Percentiles rank a stretch among this genome's conserved stretches.
phyloP scores from a whole-genome alignment of 345 rosid genomes.

The Acer negundo region DNA sequence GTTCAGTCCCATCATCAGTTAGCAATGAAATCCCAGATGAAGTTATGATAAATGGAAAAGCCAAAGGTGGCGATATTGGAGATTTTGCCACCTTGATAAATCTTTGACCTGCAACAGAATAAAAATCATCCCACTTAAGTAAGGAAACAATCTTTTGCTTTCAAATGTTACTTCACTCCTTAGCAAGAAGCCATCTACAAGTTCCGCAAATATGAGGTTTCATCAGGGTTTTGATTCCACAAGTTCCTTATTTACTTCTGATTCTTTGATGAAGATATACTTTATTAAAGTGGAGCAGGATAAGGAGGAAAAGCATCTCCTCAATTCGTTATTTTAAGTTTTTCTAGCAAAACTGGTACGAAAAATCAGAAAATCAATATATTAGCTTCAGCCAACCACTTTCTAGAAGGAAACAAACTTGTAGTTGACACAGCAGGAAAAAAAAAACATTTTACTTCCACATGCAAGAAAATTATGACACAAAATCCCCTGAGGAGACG shows the following conservation, averaged over 20 bases:
- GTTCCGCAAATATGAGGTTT: background rate
- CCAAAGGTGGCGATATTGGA: conserved; percentile 75
- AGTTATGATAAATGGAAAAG: conserved; percentile 70
- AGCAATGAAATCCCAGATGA: conserved; percentile 66
- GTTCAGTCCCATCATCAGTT: conserved; percentile 57
- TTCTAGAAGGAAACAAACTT: background rate
- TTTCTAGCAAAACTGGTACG: background rate
- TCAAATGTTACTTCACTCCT: background rate
- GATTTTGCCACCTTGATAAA: conserved; percentile 80
- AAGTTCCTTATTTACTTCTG: background rate
- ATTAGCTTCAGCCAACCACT: background rate
- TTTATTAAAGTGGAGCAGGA: background rate
- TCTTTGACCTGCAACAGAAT: conserved; percentile 64
- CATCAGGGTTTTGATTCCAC: conserved; percentile 1
- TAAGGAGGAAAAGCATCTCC: background rate
- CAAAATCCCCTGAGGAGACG: background rate
- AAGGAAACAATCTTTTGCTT: conserved; percentile 4
- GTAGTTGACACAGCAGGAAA: background rate
- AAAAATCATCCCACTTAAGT: background rate
- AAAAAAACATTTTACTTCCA: background rate
- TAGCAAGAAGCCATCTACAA: conserved; percentile 5
- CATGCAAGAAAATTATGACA: background rate
- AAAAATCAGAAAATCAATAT: background rate
- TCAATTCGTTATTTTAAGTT: background rate
- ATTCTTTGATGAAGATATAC: background rate